phyloP scores from a whole-genome alignment of 2,329 filamentous ascomycete genomes.

The Orbilia brochopaga region DNA sequence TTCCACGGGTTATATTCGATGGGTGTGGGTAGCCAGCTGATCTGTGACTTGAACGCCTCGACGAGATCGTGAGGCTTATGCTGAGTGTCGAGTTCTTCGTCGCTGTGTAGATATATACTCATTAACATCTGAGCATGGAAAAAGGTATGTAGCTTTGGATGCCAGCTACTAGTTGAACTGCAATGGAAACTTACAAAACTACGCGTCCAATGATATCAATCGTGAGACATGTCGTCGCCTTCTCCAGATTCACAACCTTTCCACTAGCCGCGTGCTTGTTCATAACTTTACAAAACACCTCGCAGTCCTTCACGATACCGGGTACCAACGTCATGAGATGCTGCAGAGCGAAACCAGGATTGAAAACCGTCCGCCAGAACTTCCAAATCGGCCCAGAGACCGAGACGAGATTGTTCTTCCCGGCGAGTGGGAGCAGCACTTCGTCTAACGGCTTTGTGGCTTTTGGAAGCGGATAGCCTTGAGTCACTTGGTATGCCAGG shows the following conservation, averaged over 20 bases:
- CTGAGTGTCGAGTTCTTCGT: conserved; percentile 36
- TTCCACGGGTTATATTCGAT: conserved; percentile 30
- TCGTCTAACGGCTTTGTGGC: conserved; percentile 53
- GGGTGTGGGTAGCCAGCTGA: conserved; percentile 24
- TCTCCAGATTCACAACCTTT: conserved; percentile 55
- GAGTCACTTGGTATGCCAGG: conserved; percentile 58
- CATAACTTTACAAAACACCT: conserved; percentile 54
- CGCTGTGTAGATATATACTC: conserved; percentile 8
- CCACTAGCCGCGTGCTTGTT: conserved; percentile 51
- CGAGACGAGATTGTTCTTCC: conserved; percentile 57
- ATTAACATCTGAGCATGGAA: background rate
- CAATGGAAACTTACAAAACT: conserved; percentile 32
- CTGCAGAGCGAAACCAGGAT: conserved; percentile 58
- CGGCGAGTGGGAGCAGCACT: conserved; percentile 56
- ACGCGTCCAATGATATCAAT: conserved; percentile 50
- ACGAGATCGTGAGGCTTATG: conserved; percentile 28
- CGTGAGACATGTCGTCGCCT: conserved; percentile 48
- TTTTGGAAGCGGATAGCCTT: conserved; percentile 58
- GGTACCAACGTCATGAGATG: conserved; percentile 58
- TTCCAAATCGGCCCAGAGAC: conserved; percentile 59
- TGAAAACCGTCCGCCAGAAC: conserved; percentile 57
- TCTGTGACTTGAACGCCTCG: conserved; percentile 48
- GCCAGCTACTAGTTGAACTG: background rate
- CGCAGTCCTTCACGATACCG: conserved; percentile 56
- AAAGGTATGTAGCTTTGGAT: background rate